These are phyloP conservation scores for Gnomoniopsis smithogilvyi DNA, from an alignment of 2,329 filamentous ascomycete species.

Conservation along the genomic window DNA sequence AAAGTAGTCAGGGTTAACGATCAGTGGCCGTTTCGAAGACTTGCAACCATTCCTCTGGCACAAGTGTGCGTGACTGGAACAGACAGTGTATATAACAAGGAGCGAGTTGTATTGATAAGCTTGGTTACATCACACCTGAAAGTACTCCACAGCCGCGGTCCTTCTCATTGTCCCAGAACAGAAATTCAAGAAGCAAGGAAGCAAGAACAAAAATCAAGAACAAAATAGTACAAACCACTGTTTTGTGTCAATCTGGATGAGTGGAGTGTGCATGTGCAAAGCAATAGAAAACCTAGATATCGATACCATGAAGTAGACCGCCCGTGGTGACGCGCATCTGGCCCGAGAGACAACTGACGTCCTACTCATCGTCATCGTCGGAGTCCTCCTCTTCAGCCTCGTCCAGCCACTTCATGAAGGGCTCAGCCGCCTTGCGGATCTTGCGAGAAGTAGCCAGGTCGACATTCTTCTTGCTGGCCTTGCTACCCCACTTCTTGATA, in stretches of 20 bases:
- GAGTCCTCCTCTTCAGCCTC: conserved; percentile 72
- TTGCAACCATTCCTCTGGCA: too few relatives aligned
- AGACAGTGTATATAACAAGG: not conserved
- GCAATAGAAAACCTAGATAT: not conserved
- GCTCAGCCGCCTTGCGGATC: conserved; percentile 90
- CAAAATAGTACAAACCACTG: not conserved
- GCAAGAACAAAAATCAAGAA: not conserved
- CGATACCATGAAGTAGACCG: not conserved
- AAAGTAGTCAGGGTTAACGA: too few relatives aligned
- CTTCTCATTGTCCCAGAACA: not conserved
- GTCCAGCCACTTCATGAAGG: conserved; percentile 91
- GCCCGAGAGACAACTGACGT: not conserved
- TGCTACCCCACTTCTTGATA: conserved; percentile 85
- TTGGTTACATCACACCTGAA: not conserved
- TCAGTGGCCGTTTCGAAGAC: too few relatives aligned
- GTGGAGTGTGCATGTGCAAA: not conserved
- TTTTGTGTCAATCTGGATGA: conserved; percentile 13
- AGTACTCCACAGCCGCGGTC: not conserved
- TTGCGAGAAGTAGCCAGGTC: conserved; percentile 87
- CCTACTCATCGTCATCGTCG: conserved; percentile 45
- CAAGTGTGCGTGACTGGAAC: too few relatives aligned
- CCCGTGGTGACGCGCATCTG: not conserved
- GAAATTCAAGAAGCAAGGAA: not conserved
- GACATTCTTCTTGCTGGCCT: conserved; percentile 98
- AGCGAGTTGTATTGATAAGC: not conserved